Base-by-base conservation (phyloP, 1,139 yeast genomes). In the Magnusiomyces paraingens region DNA sequence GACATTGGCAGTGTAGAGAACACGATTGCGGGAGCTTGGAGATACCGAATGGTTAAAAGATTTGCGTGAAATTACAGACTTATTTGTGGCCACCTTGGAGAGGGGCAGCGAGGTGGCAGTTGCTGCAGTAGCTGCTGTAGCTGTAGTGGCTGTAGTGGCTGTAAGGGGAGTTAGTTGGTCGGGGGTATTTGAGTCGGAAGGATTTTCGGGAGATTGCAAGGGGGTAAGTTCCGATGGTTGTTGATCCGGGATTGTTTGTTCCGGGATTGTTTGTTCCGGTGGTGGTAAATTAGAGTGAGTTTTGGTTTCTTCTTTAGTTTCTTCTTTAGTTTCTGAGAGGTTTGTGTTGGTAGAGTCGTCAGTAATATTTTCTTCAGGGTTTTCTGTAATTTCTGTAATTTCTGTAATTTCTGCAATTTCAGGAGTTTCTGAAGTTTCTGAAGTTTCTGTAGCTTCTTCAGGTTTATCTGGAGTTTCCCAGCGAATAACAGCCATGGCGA, bases 1-100 rank as follows among this genome's bases (percentile, higher is more conserved):
- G 3, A 89, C 99, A 64, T 93, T 93, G 12, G 97, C 96, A 0
- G 97, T 91, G 63, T 90, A 90, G 36, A 93, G 75, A 82, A 87
- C 82, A 61, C 96, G 66, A 4, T 53, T 35, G 18, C 53, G 49
- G 49, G 48, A 46, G 43, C 55, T 56, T 29, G 61, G 55, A 20
- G 29, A 44, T 2, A 52, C 55, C 12, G 52, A 46, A 49, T 51
- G 55, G 15, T 22, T 32, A 15, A 56, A 52, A 2, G 57, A 54
- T 12, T 18, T 38, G 21, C 43, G 43, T 12, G 50, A 47, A 14
- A 38, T 18, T 8, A n/a, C 35, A 1, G 50, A 21, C 18, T 20
- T 21, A 4, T 35, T 26, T 11, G 18, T 26, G 38, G 18, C 38
- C 18, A 26, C 38, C 18, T 44, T 22, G 47, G 17, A n/a, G 38